phyloP scores from a whole-genome alignment of 805 yeast genomes.

The Cyberlindnera maclurae region DNA sequence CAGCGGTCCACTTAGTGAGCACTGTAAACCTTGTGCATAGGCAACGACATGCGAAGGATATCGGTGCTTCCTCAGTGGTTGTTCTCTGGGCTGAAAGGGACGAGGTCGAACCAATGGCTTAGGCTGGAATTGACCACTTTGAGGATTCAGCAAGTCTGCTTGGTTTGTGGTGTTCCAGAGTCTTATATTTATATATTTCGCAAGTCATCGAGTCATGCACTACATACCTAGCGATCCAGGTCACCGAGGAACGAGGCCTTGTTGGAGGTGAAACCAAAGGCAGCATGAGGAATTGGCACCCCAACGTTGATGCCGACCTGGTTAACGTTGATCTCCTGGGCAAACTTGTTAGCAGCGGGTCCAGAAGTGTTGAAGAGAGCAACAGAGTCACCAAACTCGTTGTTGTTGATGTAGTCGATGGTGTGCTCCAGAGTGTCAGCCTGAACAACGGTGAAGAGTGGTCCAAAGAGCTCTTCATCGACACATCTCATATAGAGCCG shows the following conservation, averaged over 20 bases:
- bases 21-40: too few relatives aligned
- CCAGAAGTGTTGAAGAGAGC: conserved; percentile 67
- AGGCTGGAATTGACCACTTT: too few relatives aligned
- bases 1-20: too few relatives aligned
- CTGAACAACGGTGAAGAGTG: conserved; percentile 57
- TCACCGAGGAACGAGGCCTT: conserved; percentile 75
- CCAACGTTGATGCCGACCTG: conserved; percentile 78
- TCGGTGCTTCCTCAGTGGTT: too few relatives aligned
- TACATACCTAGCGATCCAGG: conserved; percentile 75
- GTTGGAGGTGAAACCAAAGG: conserved; percentile 76
- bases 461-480: conserved; percentile 74
- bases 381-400: conserved; percentile 64
- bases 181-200: too few relatives aligned
- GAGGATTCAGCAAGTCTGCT: too few relatives aligned
- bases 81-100: too few relatives aligned
- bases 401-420: conserved; percentile 50
- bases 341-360: conserved; percentile 60
- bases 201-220: too few relatives aligned
- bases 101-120: too few relatives aligned
- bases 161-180: too few relatives aligned
- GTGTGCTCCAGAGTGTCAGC: conserved; percentile 64
- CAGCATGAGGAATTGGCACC: conserved; percentile 75
- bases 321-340: conserved; percentile 59
- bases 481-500: conserved; percentile 60
- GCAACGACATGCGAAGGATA: too few relatives aligned